Conservation (phyloP, 179 eudicot genomes). For the Gypsophila paniculata region DNA sequence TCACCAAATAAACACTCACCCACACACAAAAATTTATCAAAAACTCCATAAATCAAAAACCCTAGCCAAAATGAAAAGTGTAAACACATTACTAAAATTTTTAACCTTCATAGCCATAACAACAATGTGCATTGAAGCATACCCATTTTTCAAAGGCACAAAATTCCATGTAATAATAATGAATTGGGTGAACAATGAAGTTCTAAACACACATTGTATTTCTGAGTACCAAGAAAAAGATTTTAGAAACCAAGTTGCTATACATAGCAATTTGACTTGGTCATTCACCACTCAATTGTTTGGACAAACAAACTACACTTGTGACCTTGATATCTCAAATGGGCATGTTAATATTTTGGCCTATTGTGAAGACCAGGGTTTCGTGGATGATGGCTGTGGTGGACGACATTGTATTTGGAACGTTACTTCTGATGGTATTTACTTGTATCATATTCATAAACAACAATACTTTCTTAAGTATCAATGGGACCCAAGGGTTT, state of each 20-base stretch:
- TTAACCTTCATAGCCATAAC: background rate
- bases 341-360: background rate
- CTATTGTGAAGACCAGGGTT: conserved; percentile 6
- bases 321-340: background rate
- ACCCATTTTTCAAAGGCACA: background rate
- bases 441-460: conserved; percentile 15
- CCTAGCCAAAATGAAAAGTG: background rate
- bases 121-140: background rate
- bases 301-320: conserved; percentile 7
- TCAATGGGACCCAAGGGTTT: background rate
- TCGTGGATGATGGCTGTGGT: conserved; percentile 17
- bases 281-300: background rate
- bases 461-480: background rate
- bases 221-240: background rate
- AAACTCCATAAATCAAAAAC: background rate
- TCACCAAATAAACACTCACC: background rate
- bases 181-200: background rate
- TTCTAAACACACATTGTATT: background rate
- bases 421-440: conserved; percentile 19
- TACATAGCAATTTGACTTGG: background rate
- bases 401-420: conserved; percentile 29
- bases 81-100: background rate
- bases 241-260: background rate
- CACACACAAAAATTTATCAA: background rate
- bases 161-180: conserved; percentile 1